phyloP scores from a whole-genome alignment of 1,284 basidiomycete species.

The Marasmius fiardii region DNA sequence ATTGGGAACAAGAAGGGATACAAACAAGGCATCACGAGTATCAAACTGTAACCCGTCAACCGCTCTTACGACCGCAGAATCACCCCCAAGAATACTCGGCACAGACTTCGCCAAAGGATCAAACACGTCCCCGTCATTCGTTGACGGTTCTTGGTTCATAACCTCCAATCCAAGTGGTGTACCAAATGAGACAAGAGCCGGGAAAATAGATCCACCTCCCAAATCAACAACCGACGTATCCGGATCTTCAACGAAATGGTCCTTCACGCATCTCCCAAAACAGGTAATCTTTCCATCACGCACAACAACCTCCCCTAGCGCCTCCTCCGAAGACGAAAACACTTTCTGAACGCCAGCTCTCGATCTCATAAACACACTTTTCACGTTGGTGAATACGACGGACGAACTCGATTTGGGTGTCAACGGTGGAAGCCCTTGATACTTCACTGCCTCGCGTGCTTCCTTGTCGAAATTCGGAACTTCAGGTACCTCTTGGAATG shows the following conservation, averaged over 20 bases:
- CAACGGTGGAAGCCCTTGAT: slow-evolving; percentile 53
- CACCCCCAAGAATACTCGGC: slow-evolving; percentile 48
- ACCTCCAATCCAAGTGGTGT: slow-evolving; percentile 58
- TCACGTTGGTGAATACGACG: slow-evolving; percentile 11
- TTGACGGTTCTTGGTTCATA: slow-evolving; percentile 59
- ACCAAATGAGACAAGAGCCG: slow-evolving; percentile 58
- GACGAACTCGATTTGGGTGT: slow-evolving; percentile 4
- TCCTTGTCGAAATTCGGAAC: slow-evolving; percentile 46
- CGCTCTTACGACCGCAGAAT: slow-evolving; percentile 57
- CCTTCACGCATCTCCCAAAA: slow-evolving; percentile 30
- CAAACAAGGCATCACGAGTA: slow-evolving; percentile 72
- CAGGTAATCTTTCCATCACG: slow-evolving; percentile 41
- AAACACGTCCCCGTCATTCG: slow-evolving; percentile 59
- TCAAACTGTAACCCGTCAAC: slow-evolving; percentile 75
- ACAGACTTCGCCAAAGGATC: slow-evolving; percentile 46
- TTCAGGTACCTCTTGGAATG: slow-evolving; percentile 36
- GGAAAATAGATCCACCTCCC: slow-evolving; percentile 37
- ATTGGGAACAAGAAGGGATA: slow-evolving; percentile 13
- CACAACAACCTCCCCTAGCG: slow-evolving; percentile 32
- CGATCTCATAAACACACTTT: slow-evolving; percentile 12
- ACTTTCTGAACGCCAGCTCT: slow-evolving; percentile 8
- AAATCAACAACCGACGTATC: slow-evolving; percentile 32
- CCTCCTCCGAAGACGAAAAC: slow-evolving; percentile 19
- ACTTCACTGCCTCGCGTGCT: slow-evolving; percentile 34
- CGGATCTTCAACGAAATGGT: slow-evolving; percentile 13